Base-by-base conservation (phyloP, 306 rosid genomes). In the Pyrus bretschneideri region DNA sequence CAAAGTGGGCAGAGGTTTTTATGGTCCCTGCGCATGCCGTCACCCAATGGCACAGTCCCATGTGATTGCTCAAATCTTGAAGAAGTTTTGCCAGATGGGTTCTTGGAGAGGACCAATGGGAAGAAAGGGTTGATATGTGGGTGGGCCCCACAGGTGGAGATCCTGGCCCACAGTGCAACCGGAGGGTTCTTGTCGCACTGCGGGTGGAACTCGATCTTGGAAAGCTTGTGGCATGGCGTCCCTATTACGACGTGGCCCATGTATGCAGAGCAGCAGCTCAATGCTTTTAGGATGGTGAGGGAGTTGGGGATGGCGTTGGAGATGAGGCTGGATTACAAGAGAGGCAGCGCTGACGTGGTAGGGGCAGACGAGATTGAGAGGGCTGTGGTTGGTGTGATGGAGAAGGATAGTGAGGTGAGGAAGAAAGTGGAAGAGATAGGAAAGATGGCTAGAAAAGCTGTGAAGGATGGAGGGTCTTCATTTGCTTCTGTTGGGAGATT, bases 151-250 rank as follows among this genome's bases (percentile, higher is more conserved):
- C 93, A 88, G 44, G 81, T 84, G 77, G 90, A 87, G 72, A 69
- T 87, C 68, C 49, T 87, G 63, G 66, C 82, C 0, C 96, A 91
- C 78, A 74, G 68, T n/a, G 87, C 89, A 18, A 75, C 78, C 13
- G 83, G 82, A 57, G 90, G 93, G 6, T 91, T 88, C 67, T 84
- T 88, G 11, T 87, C 88, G 7, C 96, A 87, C 52, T 91, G 91
- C 70, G 93, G 91, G 13, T 91, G 96, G 96, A 91, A 88, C 70
- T 91, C 93, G 12, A 64, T 88, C 46, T 58, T 88, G 72, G 96
- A 88, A 78, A 88, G 93, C 75, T 67, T 91, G 85, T 91, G 93
- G 93, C 75, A 79, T 76, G 91, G 91, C 3, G 91, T 91, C 3
- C 96, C 93, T 4, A 81, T 87, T 75, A 74, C 85, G 71, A 87